Conservation (phyloP, 352 stramenopile genomes). For the Blastocystis sp. region DNA sequence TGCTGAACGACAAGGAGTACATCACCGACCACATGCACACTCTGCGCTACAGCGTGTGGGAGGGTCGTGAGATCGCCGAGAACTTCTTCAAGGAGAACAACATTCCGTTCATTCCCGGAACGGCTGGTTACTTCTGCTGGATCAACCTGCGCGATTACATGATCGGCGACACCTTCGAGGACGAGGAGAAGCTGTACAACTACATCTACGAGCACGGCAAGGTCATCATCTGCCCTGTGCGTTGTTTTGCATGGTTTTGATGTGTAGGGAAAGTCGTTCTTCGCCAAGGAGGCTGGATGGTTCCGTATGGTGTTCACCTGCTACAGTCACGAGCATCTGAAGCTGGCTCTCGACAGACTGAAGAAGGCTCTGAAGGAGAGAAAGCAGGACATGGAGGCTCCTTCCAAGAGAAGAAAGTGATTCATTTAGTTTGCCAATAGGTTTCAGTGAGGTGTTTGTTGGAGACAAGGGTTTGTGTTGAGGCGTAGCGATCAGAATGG, state of each 20-base stretch:
- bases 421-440: no score
- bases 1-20: slow-evolving; percentile 66
- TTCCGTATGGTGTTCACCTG: slow-evolving; percentile 34
- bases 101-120: slow-evolving; percentile 66
- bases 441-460: no score
- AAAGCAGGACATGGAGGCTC: neutral
- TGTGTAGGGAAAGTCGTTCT: slow-evolving; percentile 7
- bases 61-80: slow-evolving; percentile 64
- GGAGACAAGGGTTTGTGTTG: neutral
- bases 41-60: slow-evolving; percentile 60
- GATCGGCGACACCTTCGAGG: slow-evolving; percentile 26
- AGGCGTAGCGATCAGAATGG: neutral
- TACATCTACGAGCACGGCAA: slow-evolving; percentile 58
- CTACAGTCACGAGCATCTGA: slow-evolving; percentile 1
- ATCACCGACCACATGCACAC: slow-evolving; percentile 67
- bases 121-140: slow-evolving; percentile 72
- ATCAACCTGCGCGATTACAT: slow-evolving; percentile 67
- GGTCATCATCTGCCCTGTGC: slow-evolving; percentile 61
- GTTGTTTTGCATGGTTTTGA: neutral
- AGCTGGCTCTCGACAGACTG: slow-evolving; percentile 4
- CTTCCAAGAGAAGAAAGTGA: slow-evolving; percentile 27
- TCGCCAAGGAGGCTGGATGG: neutral
- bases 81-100: slow-evolving; percentile 64
- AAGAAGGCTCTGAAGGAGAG: slow-evolving; percentile 30
- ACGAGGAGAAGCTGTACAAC: slow-evolving; percentile 58